These are phyloP conservation scores for Catenaria anguillulae DNA, from an alignment of 371 early-diverging fungal genomes.

Conservation along the genomic window DNA sequence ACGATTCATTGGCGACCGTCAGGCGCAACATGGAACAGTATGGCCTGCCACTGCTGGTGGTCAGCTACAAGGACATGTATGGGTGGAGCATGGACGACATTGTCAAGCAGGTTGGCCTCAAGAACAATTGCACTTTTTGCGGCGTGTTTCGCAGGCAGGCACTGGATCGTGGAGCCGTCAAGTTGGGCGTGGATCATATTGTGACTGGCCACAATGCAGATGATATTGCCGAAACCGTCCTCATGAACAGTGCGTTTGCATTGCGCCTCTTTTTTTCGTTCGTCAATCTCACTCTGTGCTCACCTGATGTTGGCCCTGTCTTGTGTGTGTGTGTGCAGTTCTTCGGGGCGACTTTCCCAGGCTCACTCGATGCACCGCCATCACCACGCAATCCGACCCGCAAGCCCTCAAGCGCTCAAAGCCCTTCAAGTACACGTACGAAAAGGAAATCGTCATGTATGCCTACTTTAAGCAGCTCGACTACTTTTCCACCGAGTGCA, in stretches of 20 bases:
- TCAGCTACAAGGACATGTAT: constrained; percentile 90
- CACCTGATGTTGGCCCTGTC: constrained; percentile 5
- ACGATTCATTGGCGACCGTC: constrained; percentile 97
- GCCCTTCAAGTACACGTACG: constrained; percentile 98
- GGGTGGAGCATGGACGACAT: constrained; percentile 99
- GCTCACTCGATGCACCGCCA: constrained; percentile 86
- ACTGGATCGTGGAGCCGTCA: constrained; percentile 87
- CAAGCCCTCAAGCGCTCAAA: constrained; percentile 73
- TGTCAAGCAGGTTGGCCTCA: constrained; percentile 84
- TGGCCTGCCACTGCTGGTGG: constrained; percentile 78
- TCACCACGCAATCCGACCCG: constrained; percentile 61
- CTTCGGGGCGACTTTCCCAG: constrained; percentile 95
- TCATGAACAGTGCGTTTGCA: constrained; percentile 83
- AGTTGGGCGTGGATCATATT: constrained; percentile 86
- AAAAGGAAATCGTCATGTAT: constrained; percentile 99
- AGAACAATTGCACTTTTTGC: constrained; percentile 96
- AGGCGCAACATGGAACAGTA: constrained; percentile 92
- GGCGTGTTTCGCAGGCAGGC: constrained; percentile 99
- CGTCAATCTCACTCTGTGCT: not conserved
- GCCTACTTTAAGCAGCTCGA: constrained; percentile 97
- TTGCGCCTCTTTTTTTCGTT: not conserved
- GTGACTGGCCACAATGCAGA: constrained; percentile 99
- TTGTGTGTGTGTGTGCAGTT: too few species aligned
- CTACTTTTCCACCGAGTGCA: constrained; percentile 99
- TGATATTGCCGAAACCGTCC: constrained; percentile 98